These are phyloP conservation scores for Termitomyces sp. DNA, from an alignment of 768 basidiomycete genomes.

Conservation along the genomic window DNA sequence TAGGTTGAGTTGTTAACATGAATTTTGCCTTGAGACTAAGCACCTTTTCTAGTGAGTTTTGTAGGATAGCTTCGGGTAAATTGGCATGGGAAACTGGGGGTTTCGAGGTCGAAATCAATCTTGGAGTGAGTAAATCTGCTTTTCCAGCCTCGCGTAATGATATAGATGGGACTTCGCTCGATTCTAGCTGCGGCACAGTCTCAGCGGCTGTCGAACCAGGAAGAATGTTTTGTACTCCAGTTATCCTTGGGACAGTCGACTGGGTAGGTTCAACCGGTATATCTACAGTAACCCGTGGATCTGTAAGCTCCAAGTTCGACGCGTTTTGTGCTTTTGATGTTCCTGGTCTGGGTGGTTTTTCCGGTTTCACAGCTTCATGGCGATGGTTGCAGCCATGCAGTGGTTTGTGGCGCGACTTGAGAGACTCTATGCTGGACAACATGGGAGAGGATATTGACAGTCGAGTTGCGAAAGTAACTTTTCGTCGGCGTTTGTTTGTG, in stretches of 20 bases:
- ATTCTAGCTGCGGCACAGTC: background rate
- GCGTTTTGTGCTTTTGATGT: background rate
- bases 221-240: background rate
- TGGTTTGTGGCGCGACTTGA: constrained; percentile 24
- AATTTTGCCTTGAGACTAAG: background rate
- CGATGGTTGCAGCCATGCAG: constrained; percentile 11
- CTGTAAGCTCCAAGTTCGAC: background rate
- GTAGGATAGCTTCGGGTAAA: background rate
- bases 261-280: background rate
- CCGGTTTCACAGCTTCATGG: background rate
- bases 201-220: background rate
- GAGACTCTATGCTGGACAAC: constrained; percentile 54
- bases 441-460: constrained; percentile 55
- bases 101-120: no score
- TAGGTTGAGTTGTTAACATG: background rate
- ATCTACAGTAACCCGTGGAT: background rate
- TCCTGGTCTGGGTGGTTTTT: background rate
- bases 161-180: no score
- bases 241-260: no score
- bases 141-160: no score
- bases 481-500: constrained; percentile 1
- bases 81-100: background rate
- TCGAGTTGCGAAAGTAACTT: constrained; percentile 21
- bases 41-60: no score
- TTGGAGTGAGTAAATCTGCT: no score